Percentiles rank a stretch among this genome's conserved stretches.
These are phyloP conservation scores for Hypoxylon sp. DNA, from an alignment of 2,329 filamentous ascomycete species.

Conservation along the genomic window DNA sequence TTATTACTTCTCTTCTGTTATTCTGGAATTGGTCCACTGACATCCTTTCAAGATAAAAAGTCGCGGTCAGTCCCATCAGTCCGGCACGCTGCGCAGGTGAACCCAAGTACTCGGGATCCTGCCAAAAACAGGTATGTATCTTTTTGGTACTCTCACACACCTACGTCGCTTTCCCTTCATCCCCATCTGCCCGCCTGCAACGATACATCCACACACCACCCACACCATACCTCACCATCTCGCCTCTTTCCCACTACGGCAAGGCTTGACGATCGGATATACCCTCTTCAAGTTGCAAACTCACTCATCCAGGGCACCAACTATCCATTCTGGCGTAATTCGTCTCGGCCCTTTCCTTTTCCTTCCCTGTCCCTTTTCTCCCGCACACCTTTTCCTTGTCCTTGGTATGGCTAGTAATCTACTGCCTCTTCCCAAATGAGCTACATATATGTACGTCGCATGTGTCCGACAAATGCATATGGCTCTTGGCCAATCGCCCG, in stretches of 20 bases:
- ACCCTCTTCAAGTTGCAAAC: slow-evolving; percentile 54
- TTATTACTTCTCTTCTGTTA: slow-evolving; percentile 32
- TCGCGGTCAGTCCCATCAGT: slow-evolving; percentile 50
- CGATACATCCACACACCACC: slow-evolving; percentile 55
- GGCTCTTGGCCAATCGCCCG: slow-evolving; percentile 49
- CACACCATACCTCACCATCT: slow-evolving; percentile 46
- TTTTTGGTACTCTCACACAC: slow-evolving; percentile 43
- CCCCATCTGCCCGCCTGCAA: slow-evolving; percentile 54
- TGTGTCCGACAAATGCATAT: slow-evolving; percentile 51
- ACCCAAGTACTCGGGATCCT: slow-evolving; percentile 54
- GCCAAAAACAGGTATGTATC: slow-evolving; percentile 52
- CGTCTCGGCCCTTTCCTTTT: slow-evolving; percentile 55
- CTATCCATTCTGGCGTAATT: slow-evolving; percentile 53
- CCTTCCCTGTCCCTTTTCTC: slow-evolving; percentile 53
- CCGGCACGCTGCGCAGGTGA: slow-evolving; percentile 51
- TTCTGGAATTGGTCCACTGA: slow-evolving; percentile 31
- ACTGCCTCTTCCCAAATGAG: slow-evolving; percentile 51
- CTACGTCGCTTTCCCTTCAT: slow-evolving; percentile 45
- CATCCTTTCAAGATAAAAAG: slow-evolving; percentile 34
- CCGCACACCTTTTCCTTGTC: slow-evolving; percentile 50
- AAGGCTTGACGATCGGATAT: slow-evolving; percentile 52
- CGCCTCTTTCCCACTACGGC: slow-evolving; percentile 49
- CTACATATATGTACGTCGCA: slow-evolving; percentile 50
- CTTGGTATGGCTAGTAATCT: slow-evolving; percentile 50
- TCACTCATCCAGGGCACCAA: slow-evolving; percentile 52